Conservation (phyloP, 2,329 filamentous ascomycete genomes). For the Colletotrichum graminicola region DNA sequence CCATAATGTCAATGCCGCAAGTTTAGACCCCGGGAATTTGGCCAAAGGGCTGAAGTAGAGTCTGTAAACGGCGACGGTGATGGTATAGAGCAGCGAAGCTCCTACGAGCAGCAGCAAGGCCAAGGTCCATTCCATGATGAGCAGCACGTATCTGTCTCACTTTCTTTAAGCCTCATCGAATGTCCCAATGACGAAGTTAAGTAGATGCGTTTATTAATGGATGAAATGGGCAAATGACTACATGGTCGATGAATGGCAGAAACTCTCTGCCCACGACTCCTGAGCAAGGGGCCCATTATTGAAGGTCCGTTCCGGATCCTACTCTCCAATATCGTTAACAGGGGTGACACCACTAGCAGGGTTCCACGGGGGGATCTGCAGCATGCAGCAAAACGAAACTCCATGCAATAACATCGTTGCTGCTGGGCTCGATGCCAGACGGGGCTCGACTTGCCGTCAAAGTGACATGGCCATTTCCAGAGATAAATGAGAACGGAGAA, state of each 20-base stretch:
- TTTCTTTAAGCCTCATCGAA: not conserved
- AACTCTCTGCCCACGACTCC: no score
- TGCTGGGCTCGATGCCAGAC: not conserved
- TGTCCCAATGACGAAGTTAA: not conserved
- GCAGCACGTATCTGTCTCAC: not conserved
- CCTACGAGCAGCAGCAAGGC: slow-evolving; percentile 41
- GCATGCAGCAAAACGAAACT: slow-evolving; percentile 7
- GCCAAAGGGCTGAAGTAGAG: slow-evolving; percentile 18
- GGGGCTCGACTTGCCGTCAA: not conserved
- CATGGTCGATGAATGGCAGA: not conserved
- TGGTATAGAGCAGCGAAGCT: not conserved
- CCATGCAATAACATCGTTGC: not conserved
- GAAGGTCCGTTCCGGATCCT: not conserved
- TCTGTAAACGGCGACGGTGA: not conserved
- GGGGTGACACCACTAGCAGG: slow-evolving; percentile 12
- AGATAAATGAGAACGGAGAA: not conserved
- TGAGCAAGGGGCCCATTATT: not conserved
- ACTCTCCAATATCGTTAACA: not conserved
- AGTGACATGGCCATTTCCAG: not conserved
- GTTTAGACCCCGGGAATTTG: slow-evolving; percentile 46
- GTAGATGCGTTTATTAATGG: not conserved
- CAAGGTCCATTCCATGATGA: slow-evolving; percentile 4
- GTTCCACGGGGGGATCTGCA: not conserved
- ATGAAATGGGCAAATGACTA: not conserved
- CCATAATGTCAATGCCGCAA: slow-evolving; percentile 49